These are phyloP conservation scores for Umbelopsis sp. DNA, from an alignment of 192 early-diverging fungal genomes.

Conservation along the genomic window DNA sequence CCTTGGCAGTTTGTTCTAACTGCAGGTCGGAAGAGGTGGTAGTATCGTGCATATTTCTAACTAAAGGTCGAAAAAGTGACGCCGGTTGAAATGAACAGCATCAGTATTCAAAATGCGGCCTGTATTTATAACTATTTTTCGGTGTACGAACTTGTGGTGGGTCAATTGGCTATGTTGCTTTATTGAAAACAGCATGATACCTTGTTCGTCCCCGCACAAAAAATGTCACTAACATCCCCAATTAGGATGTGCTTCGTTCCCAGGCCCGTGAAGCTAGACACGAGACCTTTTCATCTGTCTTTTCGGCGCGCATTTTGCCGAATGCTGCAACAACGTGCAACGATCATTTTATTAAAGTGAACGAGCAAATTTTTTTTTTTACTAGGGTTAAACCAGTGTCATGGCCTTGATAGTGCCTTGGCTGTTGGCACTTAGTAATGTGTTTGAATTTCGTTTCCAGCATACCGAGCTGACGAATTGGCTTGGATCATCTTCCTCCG, in stretches of 20 bases:
- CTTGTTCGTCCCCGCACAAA: neutral
- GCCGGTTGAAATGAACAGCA: neutral
- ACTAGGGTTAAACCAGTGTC: conserved; percentile 57
- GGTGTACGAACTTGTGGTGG: conserved; percentile 3
- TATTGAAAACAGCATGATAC: neutral
- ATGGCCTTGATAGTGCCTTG: conserved; percentile 87
- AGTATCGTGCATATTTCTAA: neutral
- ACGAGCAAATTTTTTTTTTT: no score
- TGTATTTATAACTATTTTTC: conserved; percentile 9
- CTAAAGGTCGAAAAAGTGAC: neutral
- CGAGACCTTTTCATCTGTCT: neutral
- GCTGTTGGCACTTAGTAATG: conserved; percentile 85
- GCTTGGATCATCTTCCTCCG: conserved; percentile 56
- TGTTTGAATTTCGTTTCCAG: conserved; percentile 82
- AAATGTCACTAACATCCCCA: neutral
- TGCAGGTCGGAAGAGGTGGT: neutral
- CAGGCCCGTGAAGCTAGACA: neutral
- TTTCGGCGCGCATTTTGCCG: neutral
- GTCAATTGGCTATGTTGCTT: conserved; percentile 9
- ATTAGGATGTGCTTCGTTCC: neutral
- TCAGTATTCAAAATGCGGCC: neutral
- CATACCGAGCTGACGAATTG: conserved; percentile 92
- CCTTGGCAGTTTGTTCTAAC: neutral
- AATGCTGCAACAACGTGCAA: neutral
- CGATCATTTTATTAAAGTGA: neutral